phyloP scores from a whole-genome alignment of 805 yeast species.

The Barnettozyma sp. region DNA sequence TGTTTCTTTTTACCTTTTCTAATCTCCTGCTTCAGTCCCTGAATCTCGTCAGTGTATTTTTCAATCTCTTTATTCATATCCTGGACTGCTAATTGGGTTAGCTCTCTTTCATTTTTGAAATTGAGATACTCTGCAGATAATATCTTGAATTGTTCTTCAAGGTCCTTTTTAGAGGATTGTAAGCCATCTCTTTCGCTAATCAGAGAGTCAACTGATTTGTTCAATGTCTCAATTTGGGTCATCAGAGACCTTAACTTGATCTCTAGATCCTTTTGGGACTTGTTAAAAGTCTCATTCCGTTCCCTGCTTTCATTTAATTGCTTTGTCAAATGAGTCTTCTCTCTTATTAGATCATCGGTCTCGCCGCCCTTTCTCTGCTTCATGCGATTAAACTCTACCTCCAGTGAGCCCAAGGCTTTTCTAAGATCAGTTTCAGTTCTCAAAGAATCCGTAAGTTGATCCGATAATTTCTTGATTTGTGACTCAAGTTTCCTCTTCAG shows the following conservation, averaged over 20 bases:
- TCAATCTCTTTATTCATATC: conserved; percentile 18
- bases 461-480: conserved; percentile 48
- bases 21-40: conserved; percentile 27
- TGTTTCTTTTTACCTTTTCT: conserved; percentile 18
- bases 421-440: conserved; percentile 61
- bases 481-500: conserved; percentile 35
- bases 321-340: conserved; percentile 36
- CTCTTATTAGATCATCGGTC: conserved; percentile 33
- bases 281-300: conserved; percentile 36
- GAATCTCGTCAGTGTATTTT: conserved; percentile 27
- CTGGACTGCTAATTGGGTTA: conserved; percentile 10
- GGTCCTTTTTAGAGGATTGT: conserved; percentile 39
- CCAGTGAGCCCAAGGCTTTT: conserved; percentile 55
- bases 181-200: conserved; percentile 57
- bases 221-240: conserved; percentile 49
- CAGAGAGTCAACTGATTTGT: conserved; percentile 54
- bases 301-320: conserved; percentile 34
- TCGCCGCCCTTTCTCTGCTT: conserved; percentile 32
- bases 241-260: conserved; percentile 38
- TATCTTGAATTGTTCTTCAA: conserved; percentile 39
- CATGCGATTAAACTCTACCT: conserved; percentile 53
- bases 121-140: conserved; percentile 35
- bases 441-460: conserved; percentile 46
- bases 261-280: conserved; percentile 40
- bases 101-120: conserved; percentile 27